Evolutionary conservation across 257 asterid genomes (phyloP).

Genomic region (Paulownia fortunei): DNA sequence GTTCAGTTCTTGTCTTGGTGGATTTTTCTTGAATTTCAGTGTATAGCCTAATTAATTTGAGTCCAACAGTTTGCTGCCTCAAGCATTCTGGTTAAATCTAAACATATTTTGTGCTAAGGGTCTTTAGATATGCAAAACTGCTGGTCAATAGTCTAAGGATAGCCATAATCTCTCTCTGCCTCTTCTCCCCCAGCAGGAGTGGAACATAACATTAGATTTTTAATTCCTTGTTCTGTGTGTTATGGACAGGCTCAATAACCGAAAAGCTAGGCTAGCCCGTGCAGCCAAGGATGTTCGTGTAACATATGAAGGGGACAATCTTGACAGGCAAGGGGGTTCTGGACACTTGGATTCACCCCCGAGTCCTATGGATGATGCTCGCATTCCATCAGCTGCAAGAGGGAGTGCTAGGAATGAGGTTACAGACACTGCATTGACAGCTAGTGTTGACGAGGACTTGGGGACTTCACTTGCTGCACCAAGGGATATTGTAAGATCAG

Average conservation of each 20-base stretch:
- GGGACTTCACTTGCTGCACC: slow-evolving; percentile 44
- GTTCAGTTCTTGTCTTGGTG: background rate
- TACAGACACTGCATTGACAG: slow-evolving; percentile 41
- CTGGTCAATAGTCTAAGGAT: background rate
- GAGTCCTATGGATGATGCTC: slow-evolving; percentile 57
- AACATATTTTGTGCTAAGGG: background rate
- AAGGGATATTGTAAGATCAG: slow-evolving; percentile 34
- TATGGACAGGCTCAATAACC: slow-evolving; percentile 83
- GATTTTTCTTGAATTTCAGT: background rate
- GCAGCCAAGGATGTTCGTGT: slow-evolving; percentile 78
- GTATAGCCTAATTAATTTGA: background rate
- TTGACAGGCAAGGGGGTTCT: slow-evolving; percentile 58
- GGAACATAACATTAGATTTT: background rate
- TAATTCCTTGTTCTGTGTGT: slow-evolving; percentile 1
- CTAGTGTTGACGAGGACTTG: slow-evolving; percentile 42
- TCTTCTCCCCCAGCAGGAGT: background rate
- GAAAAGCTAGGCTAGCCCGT: slow-evolving; percentile 98
- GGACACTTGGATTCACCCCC: slow-evolving; percentile 57
- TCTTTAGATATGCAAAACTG: background rate
- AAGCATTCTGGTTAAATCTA: background rate
- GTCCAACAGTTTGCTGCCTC: background rate
- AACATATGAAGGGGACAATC: slow-evolving; percentile 62
- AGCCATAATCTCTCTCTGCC: background rate
- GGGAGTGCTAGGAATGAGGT: slow-evolving; percentile 48
- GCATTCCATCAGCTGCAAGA: slow-evolving; percentile 45